These are phyloP conservation scores for Cercospora brassicicola DNA, from an alignment of 2,329 filamentous ascomycete genomes.

Conservation along the genomic window DNA sequence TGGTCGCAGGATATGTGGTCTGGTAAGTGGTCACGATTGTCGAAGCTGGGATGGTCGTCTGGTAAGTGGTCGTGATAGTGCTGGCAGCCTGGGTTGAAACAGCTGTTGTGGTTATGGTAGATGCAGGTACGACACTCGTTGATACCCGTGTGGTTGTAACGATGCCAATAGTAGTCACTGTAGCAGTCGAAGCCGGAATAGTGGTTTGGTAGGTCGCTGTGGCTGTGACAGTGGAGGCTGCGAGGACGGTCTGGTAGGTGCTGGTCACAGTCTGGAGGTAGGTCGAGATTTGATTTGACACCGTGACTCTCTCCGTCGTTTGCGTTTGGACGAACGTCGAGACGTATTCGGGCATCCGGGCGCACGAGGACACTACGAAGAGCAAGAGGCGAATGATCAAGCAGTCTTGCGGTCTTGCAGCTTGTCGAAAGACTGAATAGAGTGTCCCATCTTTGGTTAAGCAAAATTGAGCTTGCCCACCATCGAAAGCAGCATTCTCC, in stretches of 20 bases:
- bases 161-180: not conserved
- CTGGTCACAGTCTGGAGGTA: not conserved
- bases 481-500: conserved; percentile 5
- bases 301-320: not conserved
- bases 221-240: not conserved
- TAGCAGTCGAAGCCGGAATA: not conserved
- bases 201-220: conserved; percentile 11
- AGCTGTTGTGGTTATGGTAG: not conserved
- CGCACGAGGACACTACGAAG: conserved; percentile 7
- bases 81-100: conserved; percentile 2
- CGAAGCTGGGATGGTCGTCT: not conserved
- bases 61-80: conserved; percentile 3
- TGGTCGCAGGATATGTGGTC: not conserved
- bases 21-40: not conserved
- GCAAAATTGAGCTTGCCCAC: conserved; percentile 11
- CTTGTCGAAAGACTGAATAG: conserved; percentile 7
- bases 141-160: not conserved
- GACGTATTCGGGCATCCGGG: not conserved
- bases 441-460: conserved; percentile 4
- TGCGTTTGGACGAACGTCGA: conserved; percentile 4
- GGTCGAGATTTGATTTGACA: not conserved
- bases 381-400: not conserved
- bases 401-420: conserved; percentile 1
- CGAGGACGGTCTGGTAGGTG: not conserved
- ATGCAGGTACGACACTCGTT: not conserved